A percentile compares a stretch with the other conserved stretches of the same genome.
Evolutionary conservation across 768 basidiomycete genomes (phyloP).

Genomic region (Termitomyces sp.): DNA sequence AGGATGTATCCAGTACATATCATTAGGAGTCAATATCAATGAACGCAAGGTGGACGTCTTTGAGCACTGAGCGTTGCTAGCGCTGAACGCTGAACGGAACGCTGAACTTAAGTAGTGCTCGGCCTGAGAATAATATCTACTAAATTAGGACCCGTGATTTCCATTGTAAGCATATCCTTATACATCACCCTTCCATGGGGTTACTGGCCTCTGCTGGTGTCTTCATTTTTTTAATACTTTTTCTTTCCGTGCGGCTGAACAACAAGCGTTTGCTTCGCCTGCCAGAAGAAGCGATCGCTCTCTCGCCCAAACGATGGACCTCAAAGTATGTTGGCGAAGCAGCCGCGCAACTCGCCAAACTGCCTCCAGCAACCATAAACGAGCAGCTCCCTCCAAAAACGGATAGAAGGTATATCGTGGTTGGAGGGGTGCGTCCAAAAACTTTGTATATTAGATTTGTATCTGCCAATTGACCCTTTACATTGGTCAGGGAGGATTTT

Average conservation of each 20-base stretch:
- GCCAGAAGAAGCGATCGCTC: constrained; percentile 41
- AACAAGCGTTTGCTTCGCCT: constrained; percentile 49
- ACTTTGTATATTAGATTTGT: neutral
- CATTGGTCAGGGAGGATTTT: constrained; percentile 60
- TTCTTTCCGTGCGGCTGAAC: constrained; percentile 39
- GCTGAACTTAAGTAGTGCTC: too few species aligned
- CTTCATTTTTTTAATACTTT: constrained; percentile 10
- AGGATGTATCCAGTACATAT: neutral
- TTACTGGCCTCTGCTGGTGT: neutral
- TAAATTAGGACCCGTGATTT: too few species aligned
- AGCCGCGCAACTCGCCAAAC: constrained; percentile 31
- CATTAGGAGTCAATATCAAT: too few species aligned
- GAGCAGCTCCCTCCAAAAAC: constrained; percentile 63
- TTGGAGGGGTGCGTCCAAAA: constrained; percentile 54
- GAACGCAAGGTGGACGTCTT: too few species aligned
- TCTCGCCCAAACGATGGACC: constrained; percentile 53
- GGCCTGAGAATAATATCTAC: too few species aligned
- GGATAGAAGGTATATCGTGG: constrained; percentile 70
- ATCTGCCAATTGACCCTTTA: neutral
- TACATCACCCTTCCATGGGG: neutral
- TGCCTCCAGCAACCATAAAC: constrained; percentile 30
- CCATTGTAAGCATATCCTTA: too few species aligned
- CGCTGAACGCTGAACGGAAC: too few species aligned
- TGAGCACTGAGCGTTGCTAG: too few species aligned
- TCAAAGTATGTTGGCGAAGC: constrained; percentile 35